These are phyloP conservation scores for Aspergillus sp. DNA, from an alignment of 2,329 filamentous ascomycete species.

Conservation along the genomic window DNA sequence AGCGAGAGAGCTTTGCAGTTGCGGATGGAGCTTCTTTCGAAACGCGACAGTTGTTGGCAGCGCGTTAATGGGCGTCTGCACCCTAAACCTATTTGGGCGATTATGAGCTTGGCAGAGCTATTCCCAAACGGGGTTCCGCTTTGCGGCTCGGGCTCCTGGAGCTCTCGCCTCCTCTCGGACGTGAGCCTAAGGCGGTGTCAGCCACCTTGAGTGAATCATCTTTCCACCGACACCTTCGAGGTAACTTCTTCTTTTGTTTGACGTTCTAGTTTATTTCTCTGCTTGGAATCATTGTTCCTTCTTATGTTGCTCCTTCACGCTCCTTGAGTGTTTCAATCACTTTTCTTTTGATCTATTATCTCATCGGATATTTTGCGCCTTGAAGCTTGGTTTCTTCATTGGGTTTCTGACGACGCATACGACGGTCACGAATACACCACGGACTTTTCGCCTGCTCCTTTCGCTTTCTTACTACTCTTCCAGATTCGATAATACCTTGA, in stretches of 20 bases:
- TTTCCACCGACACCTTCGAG: not conserved
- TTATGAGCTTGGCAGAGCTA: constrained; percentile 23
- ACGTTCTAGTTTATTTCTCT: constrained; percentile 8
- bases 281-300: constrained; percentile 15
- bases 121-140: not conserved
- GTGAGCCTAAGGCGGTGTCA: constrained; percentile 4
- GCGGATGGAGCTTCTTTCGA: constrained; percentile 15
- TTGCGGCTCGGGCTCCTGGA: not conserved
- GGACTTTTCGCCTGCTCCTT: constrained; percentile 1
- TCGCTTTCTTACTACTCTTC: not conserved
- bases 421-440: constrained; percentile 19
- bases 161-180: no score
- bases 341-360: constrained; percentile 17
- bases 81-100: constrained; percentile 25
- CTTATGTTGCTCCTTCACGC: constrained; percentile 19
- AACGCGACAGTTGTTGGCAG: constrained; percentile 27
- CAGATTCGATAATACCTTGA: constrained; percentile 12
- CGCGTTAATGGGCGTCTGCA: constrained; percentile 37
- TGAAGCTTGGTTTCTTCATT: constrained; percentile 21
- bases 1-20: constrained; percentile 19
- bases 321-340: constrained; percentile 20
- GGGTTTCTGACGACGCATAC: constrained; percentile 23
- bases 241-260: constrained; percentile 5
- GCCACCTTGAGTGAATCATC: constrained; percentile 13
- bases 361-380: constrained; percentile 18